Evolutionary conservation across 2,329 filamentous ascomycete species (phyloP).

Genomic region (Trichoderma endophyticum): DNA sequence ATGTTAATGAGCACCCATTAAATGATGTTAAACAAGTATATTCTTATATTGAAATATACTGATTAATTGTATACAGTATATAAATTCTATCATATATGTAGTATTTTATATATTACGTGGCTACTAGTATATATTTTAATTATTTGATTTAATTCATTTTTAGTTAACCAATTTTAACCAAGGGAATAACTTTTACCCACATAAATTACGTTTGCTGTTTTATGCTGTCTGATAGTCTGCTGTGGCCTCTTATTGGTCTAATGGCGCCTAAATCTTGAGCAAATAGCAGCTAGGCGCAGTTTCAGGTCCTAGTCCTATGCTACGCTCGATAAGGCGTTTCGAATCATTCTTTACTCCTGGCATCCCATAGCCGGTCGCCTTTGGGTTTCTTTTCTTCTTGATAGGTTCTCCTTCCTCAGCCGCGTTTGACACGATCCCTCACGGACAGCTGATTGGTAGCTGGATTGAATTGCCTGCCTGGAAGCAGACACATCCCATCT

Average conservation of each 20-base stretch:
- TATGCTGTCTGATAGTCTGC: not conserved
- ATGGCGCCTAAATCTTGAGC: not conserved
- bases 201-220: not conserved
- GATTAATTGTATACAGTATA: too few species aligned
- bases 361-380: not conserved
- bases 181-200: not conserved
- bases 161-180: not conserved
- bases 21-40: not conserved
- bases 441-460: not conserved
- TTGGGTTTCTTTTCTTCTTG: slow-evolving; percentile 1
- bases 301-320: not conserved
- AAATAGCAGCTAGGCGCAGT: not conserved
- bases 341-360: slow-evolving; percentile 1
- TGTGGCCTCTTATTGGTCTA: not conserved
- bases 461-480: slow-evolving; percentile 32
- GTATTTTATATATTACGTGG: too few species aligned
- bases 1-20: not conserved
- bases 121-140: not conserved
- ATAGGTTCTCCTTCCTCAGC: not conserved
- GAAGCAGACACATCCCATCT: slow-evolving; percentile 36
- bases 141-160: not conserved
- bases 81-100: too few species aligned
- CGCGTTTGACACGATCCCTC: slow-evolving; percentile 5
- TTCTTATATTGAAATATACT: not conserved
- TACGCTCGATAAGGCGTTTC: not conserved